Conservation (phyloP, 2,329 filamentous ascomycete genomes). For the Cercospora zeina region DNA sequence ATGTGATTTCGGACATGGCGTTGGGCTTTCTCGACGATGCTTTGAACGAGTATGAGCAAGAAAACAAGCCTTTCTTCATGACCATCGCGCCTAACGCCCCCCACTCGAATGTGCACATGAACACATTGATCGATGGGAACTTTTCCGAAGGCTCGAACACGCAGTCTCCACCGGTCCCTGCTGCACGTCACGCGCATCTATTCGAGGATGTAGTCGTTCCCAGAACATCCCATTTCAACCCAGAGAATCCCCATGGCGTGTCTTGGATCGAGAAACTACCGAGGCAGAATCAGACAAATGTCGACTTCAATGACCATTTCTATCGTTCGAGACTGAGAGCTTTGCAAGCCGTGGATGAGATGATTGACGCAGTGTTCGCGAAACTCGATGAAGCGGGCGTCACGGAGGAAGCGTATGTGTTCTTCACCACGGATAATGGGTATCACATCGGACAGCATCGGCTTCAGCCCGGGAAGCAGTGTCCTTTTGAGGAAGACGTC, state of each 20-base stretch:
- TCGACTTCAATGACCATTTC: slow-evolving; percentile 57
- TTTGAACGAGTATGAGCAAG: slow-evolving; percentile 41
- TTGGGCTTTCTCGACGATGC: slow-evolving; percentile 64
- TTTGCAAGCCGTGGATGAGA: slow-evolving; percentile 57
- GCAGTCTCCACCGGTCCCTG: slow-evolving; percentile 55
- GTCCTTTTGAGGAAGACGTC: slow-evolving; percentile 45
- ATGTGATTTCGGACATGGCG: slow-evolving; percentile 61
- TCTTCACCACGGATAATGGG: slow-evolving; percentile 46
- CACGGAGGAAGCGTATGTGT: slow-evolving; percentile 52
- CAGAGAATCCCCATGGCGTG: slow-evolving; percentile 48
- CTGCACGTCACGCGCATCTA: slow-evolving; percentile 61
- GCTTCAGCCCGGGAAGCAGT: slow-evolving; percentile 45
- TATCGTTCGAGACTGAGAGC: slow-evolving; percentile 54
- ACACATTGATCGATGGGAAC: slow-evolving; percentile 39
- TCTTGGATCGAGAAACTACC: slow-evolving; percentile 51
- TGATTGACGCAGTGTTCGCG: slow-evolving; percentile 51
- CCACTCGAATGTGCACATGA: slow-evolving; percentile 57
- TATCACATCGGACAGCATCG: slow-evolving; percentile 46
- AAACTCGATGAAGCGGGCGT: slow-evolving; percentile 46
- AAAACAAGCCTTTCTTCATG: slow-evolving; percentile 63
- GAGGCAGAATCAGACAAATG: slow-evolving; percentile 48
- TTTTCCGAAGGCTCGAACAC: slow-evolving; percentile 31
- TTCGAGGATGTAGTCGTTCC: slow-evolving; percentile 63
- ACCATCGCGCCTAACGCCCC: slow-evolving; percentile 66
- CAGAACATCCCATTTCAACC: slow-evolving; percentile 66